Conservation (phyloP, 2,329 filamentous ascomycete species). For the Aspergillus pseudoviridinutans region DNA sequence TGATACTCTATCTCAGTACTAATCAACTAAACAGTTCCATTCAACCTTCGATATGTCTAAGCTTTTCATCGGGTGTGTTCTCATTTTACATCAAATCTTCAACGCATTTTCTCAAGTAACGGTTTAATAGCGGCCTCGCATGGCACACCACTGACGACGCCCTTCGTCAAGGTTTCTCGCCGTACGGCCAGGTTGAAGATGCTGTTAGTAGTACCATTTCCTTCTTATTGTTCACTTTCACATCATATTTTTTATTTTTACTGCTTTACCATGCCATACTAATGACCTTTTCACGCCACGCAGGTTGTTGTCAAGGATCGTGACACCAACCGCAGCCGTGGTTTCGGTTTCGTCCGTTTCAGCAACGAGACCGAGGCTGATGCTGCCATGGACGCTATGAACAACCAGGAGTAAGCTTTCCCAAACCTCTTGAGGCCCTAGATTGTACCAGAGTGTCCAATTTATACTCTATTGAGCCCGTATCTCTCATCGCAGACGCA, state of each 20-base stretch:
- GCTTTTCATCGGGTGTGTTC: slow-evolving; percentile 83
- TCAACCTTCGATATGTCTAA: slow-evolving; percentile 67
- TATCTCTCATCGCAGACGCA: slow-evolving; percentile 7
- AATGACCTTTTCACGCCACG: slow-evolving; percentile 6
- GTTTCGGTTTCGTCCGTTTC: slow-evolving; percentile 96
- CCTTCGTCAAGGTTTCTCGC: slow-evolving; percentile 84
- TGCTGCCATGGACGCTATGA: slow-evolving; percentile 41
- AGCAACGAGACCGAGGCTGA: slow-evolving; percentile 44
- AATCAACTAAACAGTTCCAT: not conserved
- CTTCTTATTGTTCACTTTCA: slow-evolving; percentile 5
- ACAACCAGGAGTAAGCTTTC: slow-evolving; percentile 63
- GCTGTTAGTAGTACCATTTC: slow-evolving; percentile 63
- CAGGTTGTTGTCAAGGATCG: slow-evolving; percentile 97
- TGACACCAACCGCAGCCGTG: slow-evolving; percentile 92
- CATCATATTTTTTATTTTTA: slow-evolving; percentile 1
- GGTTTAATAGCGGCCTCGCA: slow-evolving; percentile 73
- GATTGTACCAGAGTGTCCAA: not conserved
- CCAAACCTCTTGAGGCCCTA: not conserved
- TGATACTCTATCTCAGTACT: not conserved
- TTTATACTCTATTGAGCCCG: slow-evolving; percentile 10
- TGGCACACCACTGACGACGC: slow-evolving; percentile 95
- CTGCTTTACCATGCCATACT: slow-evolving; percentile 5
- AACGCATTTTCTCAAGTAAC: slow-evolving; percentile 14
- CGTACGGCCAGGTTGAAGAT: slow-evolving; percentile 88
- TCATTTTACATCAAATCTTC: slow-evolving; percentile 10